Conservation (phyloP, 2,329 filamentous ascomycete species). For the Trichoderma simmonsii region DNA sequence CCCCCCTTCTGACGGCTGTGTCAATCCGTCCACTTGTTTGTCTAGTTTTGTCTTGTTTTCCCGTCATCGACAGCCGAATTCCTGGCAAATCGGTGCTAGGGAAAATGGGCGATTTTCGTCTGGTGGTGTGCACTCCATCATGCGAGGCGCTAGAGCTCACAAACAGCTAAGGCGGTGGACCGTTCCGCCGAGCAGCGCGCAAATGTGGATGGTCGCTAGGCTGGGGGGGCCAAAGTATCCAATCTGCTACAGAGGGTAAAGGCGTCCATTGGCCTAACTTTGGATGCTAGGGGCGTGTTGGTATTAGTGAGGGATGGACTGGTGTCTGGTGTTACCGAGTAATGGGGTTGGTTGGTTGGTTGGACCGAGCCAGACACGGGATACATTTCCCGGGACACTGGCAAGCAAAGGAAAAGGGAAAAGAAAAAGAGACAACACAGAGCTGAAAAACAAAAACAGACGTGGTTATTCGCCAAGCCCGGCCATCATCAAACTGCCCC, state of each 20-base stretch:
- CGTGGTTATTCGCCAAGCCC: not conserved
- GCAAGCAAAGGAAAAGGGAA: not conserved
- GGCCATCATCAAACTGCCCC: not conserved
- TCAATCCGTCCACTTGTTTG: not conserved
- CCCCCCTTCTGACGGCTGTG: not conserved
- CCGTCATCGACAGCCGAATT: not conserved
- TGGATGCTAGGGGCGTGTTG: not conserved
- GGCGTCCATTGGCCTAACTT: too few relatives aligned
- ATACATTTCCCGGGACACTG: not conserved
- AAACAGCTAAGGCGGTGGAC: constrained; percentile 8
- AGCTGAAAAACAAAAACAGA: not conserved
- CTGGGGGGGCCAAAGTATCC: too few relatives aligned
- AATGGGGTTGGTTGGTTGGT: not conserved
- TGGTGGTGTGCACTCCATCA: constrained; percentile 11
- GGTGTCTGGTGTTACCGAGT: not conserved
- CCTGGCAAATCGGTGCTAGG: not conserved
- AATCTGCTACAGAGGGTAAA: not conserved
- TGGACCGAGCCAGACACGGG: not conserved
- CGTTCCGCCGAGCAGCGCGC: not conserved
- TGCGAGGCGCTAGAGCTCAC: constrained; percentile 5
- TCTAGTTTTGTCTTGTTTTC: not conserved
- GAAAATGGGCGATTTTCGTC: not conserved
- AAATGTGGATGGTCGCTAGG: not conserved
- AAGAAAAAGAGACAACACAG: not conserved
- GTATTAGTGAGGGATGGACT: not conserved